These are phyloP conservation scores for Amorphotheca resinae DNA, from an alignment of 495 filamentous ascomycete species.

Conservation along the genomic window DNA sequence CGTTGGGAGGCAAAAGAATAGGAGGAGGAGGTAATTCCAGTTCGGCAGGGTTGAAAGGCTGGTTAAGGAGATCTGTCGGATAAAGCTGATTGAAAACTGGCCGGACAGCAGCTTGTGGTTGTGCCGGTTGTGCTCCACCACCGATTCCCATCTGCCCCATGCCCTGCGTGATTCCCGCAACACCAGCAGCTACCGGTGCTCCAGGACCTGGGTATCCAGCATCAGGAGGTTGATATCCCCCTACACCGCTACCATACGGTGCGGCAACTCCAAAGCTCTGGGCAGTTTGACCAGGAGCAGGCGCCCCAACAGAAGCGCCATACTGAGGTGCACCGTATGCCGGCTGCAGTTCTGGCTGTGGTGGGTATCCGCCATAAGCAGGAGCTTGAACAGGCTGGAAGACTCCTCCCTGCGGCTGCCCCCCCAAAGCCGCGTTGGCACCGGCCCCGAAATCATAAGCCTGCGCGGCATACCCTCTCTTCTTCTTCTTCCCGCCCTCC, in stretches of 20 bases:
- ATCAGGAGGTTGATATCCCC: conserved; percentile 52
- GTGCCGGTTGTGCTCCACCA: conserved; percentile 36
- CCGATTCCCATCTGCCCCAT: conserved; percentile 72
- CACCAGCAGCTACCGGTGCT: conserved; percentile 40
- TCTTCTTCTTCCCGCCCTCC: conserved; percentile 59
- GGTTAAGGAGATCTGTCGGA: conserved; percentile 78
- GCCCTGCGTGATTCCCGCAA: conserved; percentile 68
- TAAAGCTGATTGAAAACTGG: conserved; percentile 74
- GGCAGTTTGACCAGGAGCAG: conserved; percentile 11
- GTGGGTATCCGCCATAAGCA: conserved; percentile 18
- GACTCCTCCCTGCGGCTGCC: conserved; percentile 36
- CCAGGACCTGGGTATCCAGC: conserved; percentile 47
- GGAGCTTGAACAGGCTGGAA: conserved; percentile 18
- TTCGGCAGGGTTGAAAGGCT: conserved; percentile 89
- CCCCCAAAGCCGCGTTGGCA: conserved; percentile 64
- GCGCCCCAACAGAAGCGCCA: conserved; percentile 28
- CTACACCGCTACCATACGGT: conserved; percentile 31
- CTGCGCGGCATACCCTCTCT: conserved; percentile 83
- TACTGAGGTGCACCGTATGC: conserved; percentile 55
- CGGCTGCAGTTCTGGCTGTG: conserved; percentile 20
- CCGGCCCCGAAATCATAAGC: conserved; percentile 89
- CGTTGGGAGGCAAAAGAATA: conserved; percentile 82
- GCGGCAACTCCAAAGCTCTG: conserved; percentile 22
- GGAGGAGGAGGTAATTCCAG: conserved; percentile 85
- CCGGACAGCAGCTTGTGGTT: conserved; percentile 37